Evolutionary conservation across 768 basidiomycete species (phyloP).

Genomic region (Pleurotus tuber-regium): DNA sequence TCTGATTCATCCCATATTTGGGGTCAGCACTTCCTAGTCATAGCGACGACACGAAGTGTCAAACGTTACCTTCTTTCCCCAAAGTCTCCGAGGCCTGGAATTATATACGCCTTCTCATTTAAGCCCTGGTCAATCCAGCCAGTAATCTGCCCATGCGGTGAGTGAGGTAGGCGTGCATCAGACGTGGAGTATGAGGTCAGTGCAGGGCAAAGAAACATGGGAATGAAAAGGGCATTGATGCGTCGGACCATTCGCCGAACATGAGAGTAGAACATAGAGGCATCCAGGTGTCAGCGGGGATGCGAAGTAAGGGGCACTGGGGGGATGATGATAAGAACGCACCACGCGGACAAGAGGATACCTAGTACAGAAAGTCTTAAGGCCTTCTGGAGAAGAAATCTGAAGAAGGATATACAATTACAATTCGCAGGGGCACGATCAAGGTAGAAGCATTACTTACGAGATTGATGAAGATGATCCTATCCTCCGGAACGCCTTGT

Average conservation of each 20-base stretch:
- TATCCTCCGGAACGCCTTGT: conserved; percentile 89
- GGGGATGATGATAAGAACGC: conserved; percentile 27
- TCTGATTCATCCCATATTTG: no score
- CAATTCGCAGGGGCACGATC: not conserved
- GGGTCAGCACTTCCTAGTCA: no score
- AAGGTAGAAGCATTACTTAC: conserved; percentile 38
- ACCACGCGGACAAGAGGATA: conserved; percentile 81
- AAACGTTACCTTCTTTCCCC: conserved; percentile 87
- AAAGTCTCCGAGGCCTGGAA: conserved; percentile 97
- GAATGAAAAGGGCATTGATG: not conserved
- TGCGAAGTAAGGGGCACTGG: not conserved
- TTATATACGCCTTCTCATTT: conserved; percentile 88
- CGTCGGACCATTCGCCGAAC: not conserved
- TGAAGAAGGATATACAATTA: conserved; percentile 26
- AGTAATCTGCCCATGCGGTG: conserved; percentile 59
- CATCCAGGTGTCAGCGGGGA: not conserved
- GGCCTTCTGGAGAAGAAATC: conserved; percentile 91
- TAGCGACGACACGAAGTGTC: no score
- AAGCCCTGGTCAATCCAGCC: conserved; percentile 95
- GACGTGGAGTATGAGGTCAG: not conserved
- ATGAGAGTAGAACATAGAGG: no score
- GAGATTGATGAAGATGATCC: conserved; percentile 93
- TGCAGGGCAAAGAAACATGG: not conserved
- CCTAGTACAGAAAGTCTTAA: conserved; percentile 70
- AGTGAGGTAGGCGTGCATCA: not conserved